These are phyloP conservation scores for Globisporangium okanoganense DNA, from an alignment of 352 stramenopile species.

Conservation along the genomic window DNA sequence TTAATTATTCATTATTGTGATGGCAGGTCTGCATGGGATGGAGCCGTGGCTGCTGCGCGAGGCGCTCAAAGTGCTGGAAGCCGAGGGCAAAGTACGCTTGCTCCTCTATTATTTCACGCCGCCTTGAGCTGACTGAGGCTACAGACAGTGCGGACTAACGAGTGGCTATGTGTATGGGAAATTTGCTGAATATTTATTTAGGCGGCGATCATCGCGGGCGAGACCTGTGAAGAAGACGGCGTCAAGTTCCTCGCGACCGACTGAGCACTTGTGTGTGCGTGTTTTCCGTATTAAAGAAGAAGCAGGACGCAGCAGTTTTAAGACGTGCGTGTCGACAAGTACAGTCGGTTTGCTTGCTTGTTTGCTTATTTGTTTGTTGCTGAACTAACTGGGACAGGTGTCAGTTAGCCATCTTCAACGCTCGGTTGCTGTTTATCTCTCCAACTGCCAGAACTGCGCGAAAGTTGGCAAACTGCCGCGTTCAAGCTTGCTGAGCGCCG, in stretches of 20 bases:
- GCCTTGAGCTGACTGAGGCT: background rate
- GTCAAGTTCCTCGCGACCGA: conserved; percentile 81
- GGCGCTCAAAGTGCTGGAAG: conserved; percentile 68
- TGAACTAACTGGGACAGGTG: too few species aligned
- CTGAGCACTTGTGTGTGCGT: conserved; percentile 16
- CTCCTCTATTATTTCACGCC: too few species aligned
- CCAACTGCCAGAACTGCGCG: too few species aligned
- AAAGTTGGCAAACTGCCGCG: too few species aligned
- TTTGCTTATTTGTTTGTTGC: too few species aligned
- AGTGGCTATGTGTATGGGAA: too few species aligned
- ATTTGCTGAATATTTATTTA: conserved; percentile 9
- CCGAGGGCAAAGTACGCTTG: conserved; percentile 60
- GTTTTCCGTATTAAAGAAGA: background rate
- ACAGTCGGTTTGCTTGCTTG: too few species aligned
- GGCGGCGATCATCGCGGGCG: conserved; percentile 73
- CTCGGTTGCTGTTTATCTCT: too few species aligned
- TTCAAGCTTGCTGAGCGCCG: too few species aligned
- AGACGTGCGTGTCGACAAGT: background rate
- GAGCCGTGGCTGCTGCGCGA: conserved; percentile 81
- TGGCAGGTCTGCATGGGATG: conserved; percentile 71
- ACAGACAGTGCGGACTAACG: background rate
- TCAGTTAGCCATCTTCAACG: too few species aligned
- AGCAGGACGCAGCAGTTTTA: background rate
- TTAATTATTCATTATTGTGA: background rate
- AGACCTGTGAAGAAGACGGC: conserved; percentile 81